A percentile compares a stretch with the other conserved stretches of the same genome.
phyloP scores from a whole-genome alignment of 2,329 filamentous ascomycete species.

The Botryotinia globosa region DNA sequence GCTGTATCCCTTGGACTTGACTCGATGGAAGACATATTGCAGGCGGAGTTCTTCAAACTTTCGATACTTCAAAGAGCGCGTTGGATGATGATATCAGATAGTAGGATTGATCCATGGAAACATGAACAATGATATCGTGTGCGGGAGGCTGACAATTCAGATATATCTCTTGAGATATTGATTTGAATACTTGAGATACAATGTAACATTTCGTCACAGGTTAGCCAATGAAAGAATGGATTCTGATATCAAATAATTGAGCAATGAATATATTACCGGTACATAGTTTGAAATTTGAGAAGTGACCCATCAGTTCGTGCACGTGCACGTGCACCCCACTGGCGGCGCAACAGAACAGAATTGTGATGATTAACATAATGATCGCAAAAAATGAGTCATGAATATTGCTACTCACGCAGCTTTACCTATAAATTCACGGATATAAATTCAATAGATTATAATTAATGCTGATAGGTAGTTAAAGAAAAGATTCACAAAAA shows the following conservation, averaged over 20 bases:
- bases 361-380: not conserved
- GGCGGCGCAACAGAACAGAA: not conserved
- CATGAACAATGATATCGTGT: not conserved
- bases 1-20: not conserved
- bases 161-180: not conserved
- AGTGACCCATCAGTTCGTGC: not conserved
- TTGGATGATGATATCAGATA: not conserved
- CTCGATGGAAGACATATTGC: conserved; percentile 1
- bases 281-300: not conserved
- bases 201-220: no score
- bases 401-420: no score
- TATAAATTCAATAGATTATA: not conserved
- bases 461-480: not conserved
- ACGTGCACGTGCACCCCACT: not conserved
- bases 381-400: not conserved
- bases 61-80: not conserved
- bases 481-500: not conserved
- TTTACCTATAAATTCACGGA: not conserved
- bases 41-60: not conserved
- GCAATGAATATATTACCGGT: no score
- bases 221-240: not conserved
- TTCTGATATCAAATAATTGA: not conserved
- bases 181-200: not conserved
- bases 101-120: not conserved
- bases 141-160: not conserved